phyloP scores from a whole-genome alignment of 2,329 filamentous ascomycete species.

The Exophiala mesophila region DNA sequence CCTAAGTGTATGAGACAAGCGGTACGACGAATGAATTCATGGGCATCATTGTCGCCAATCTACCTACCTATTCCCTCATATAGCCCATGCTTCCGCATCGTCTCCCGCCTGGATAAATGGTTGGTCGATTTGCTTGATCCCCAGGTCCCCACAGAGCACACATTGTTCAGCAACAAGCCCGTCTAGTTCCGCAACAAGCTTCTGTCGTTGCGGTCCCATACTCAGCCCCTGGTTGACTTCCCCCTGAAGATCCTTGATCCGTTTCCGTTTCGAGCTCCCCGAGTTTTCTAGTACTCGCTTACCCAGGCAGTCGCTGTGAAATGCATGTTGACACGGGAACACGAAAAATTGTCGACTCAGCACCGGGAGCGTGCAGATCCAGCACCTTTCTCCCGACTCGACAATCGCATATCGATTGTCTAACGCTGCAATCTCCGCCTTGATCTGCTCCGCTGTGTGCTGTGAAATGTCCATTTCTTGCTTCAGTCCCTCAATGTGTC shows the following conservation, averaged over 20 bases:
- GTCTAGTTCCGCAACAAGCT: slow-evolving; percentile 82
- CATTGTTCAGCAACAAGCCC: slow-evolving; percentile 85
- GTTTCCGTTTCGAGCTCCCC: slow-evolving; percentile 67
- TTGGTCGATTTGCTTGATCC: slow-evolving; percentile 89
- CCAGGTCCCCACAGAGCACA: slow-evolving; percentile 90
- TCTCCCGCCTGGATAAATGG: slow-evolving; percentile 76
- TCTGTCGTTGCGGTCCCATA: slow-evolving; percentile 67
- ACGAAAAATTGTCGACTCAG: slow-evolving; percentile 94
- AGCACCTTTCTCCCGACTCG: slow-evolving; percentile 91
- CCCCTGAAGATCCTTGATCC: slow-evolving; percentile 79
- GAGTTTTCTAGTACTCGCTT: slow-evolving; percentile 78
- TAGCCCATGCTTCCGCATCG: slow-evolving; percentile 73
- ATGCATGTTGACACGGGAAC: slow-evolving; percentile 96
- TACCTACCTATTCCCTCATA: slow-evolving; percentile 42
- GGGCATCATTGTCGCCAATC: too few relatives aligned
- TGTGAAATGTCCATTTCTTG: slow-evolving; percentile 95
- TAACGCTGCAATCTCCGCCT: slow-evolving; percentile 77
- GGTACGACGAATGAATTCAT: too few relatives aligned
- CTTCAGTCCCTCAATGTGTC: slow-evolving; percentile 81
- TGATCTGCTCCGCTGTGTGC: slow-evolving; percentile 83
- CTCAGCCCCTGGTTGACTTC: slow-evolving; percentile 74
- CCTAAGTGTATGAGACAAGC: too few relatives aligned
- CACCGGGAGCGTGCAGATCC: slow-evolving; percentile 77
- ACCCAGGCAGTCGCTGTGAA: slow-evolving; percentile 91
- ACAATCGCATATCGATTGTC: slow-evolving; percentile 93